phyloP scores from a whole-genome alignment of 2,329 filamentous ascomycete species.

The Gaeumannomyces sp. region DNA sequence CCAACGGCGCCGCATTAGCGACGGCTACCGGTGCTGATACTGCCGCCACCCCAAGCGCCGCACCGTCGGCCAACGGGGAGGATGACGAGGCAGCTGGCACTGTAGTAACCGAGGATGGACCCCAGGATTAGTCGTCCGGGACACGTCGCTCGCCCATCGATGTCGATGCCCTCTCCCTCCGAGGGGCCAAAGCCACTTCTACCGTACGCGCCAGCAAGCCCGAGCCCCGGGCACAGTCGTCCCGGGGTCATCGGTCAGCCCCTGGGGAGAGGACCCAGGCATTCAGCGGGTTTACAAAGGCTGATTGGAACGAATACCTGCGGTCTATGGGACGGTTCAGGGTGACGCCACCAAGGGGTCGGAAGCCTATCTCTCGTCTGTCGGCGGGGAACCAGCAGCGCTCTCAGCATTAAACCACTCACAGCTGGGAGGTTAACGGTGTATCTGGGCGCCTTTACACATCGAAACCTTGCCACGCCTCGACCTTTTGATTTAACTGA shows the following conservation, averaged over 20 bases:
- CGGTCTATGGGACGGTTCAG: background rate
- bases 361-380: background rate
- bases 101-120: background rate
- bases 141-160: background rate
- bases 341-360: background rate
- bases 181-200: background rate
- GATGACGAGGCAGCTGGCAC: background rate
- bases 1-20: slow-evolving; percentile 1
- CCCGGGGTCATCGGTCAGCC: background rate
- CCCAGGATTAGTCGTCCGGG: background rate
- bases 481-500: background rate
- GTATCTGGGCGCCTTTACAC: too few relatives aligned
- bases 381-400: background rate
- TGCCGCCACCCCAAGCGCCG: slow-evolving; percentile 2
- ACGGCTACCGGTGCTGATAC: slow-evolving; percentile 7
- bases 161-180: background rate
- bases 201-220: too few relatives aligned
- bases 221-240: background rate
- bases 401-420: background rate
- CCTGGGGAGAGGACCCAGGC: background rate
- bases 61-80: background rate
- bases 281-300: background rate
- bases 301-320: background rate
- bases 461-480: background rate
- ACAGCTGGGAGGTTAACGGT: background rate